Evolutionary conservation across 1,284 basidiomycete species (phyloP).

Genomic region (Ganoderma sinense): DNA sequence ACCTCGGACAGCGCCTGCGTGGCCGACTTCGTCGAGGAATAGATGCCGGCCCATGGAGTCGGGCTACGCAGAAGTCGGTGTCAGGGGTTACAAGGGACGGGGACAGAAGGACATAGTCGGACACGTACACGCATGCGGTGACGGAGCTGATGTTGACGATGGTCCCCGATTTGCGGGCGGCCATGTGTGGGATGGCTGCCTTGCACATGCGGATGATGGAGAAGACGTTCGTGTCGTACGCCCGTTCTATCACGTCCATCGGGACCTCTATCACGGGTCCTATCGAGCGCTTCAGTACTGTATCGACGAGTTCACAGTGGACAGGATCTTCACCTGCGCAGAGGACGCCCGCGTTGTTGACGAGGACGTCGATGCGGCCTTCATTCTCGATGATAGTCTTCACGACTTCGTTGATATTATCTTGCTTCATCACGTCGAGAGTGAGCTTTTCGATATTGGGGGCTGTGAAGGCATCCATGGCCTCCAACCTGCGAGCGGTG

Average conservation of each 20-base stretch:
- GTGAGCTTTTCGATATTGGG: conserved; percentile 36
- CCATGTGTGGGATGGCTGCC: conserved; percentile 77
- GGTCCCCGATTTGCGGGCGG: conserved; percentile 61
- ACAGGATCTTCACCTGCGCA: conserved; percentile 34
- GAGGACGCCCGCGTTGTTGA: conserved; percentile 43
- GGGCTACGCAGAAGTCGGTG: conserved; percentile 48
- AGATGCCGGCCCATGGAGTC: conserved; percentile 75
- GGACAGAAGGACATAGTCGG: not conserved
- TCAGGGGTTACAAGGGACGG: no score
- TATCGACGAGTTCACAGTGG: not conserved
- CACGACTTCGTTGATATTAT: conserved; percentile 37
- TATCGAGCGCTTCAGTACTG: conserved; percentile 30
- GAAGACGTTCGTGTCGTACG: conserved; percentile 73
- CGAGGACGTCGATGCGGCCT: conserved; percentile 39
- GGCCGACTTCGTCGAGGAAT: conserved; percentile 74
- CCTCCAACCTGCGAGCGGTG: conserved; percentile 43
- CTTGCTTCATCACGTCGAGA: conserved; percentile 43
- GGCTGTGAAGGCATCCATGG: conserved; percentile 42
- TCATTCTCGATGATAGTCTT: conserved; percentile 36
- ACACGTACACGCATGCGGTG: conserved; percentile 63
- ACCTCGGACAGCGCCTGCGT: conserved; percentile 66
- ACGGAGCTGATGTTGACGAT: conserved; percentile 82
- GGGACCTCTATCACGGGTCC: conserved; percentile 71
- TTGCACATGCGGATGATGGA: conserved; percentile 67
- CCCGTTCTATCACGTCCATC: conserved; percentile 56